A percentile compares a stretch with the other conserved stretches of the same genome.
Conservation (phyloP, 148 eudicot genomes). For the Cornus controversa region DNA sequence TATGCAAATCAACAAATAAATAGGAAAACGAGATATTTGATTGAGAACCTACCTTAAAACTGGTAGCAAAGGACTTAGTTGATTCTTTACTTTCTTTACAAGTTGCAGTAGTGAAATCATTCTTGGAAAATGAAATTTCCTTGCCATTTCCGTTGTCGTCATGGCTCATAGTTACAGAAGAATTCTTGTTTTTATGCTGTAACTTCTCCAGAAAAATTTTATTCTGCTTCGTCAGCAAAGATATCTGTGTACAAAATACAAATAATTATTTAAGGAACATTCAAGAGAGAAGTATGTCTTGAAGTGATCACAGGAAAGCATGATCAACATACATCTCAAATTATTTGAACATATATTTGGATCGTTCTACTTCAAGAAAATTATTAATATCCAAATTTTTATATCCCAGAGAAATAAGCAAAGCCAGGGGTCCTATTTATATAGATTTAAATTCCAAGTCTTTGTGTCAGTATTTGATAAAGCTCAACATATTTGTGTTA, state of each 20-base stretch:
- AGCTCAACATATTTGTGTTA: too few species aligned
- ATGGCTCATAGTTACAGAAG: constrained; percentile 19
- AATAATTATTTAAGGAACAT: not conserved
- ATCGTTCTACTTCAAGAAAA: too few species aligned
- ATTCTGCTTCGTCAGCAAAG: constrained; percentile 54
- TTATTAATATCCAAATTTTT: too few species aligned
- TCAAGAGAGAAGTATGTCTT: not conserved
- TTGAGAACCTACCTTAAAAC: constrained; percentile 30
- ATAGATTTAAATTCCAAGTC: too few species aligned
- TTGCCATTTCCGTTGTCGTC: constrained; percentile 28
- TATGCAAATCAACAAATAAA: not conserved
- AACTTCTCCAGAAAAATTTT: constrained; percentile 33
- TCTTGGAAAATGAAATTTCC: constrained; percentile 19
- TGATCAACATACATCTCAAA: not conserved
- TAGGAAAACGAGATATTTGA: not conserved
- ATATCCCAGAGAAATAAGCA: too few species aligned
- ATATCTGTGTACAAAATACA: constrained; percentile 44
- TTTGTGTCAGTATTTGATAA: too few species aligned
- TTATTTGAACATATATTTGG: too few species aligned
- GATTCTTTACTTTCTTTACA: constrained; percentile 22
- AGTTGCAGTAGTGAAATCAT: constrained; percentile 16
- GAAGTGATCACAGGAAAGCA: not conserved
- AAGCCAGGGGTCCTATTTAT: too few species aligned
- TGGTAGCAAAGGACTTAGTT: constrained; percentile 23
- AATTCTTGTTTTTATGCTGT: constrained; percentile 23